Base-by-base conservation (phyloP, 371 early-diverging fungal genomes). In the Mucor lusitanicus region DNA sequence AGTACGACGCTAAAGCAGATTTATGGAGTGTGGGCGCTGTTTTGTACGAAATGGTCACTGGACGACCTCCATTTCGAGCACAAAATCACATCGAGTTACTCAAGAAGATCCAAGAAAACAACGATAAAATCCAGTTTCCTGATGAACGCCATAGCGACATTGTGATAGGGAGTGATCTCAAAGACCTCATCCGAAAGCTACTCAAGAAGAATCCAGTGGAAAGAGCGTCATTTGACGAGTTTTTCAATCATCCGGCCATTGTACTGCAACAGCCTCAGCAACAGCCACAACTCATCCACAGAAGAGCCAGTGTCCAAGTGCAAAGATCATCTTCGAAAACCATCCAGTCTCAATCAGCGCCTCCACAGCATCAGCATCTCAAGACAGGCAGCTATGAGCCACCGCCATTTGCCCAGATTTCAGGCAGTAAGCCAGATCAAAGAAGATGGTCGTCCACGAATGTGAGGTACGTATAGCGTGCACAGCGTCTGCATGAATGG, bases 11-110 rank as follows among this genome's bases (percentile, higher is more conserved):
- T 21, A 93, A 92, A 71, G 97, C 96, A 0, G 99, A 99, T 76
- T 75, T 99, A 27, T 99, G 99, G 99, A 94, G 95, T 64, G 89
- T 99, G 8, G 99, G 99, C 2, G 92, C 96, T 8, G 95, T 99
- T 4, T 73, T 96, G 0, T 98, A 94, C 74, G 99, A 99, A 76
- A 93, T 97, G 90, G 78, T 93, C 56, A 88, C 92, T 1, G 96
- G 99, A 1, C 83, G 88, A 54, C 95, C 96, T 15, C 97, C 98
- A 0, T 99, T 94, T 76, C 84, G 92, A 50, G 99, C 98, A 2
- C 88, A 86, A 54, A 97, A 97, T 74, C 96, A 97, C 67, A 84
- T 96, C 12, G 98, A 97, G 59, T 78, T 98, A 54, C 74, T 97
- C 42, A 83, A 91, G 30, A 92, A 89, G 69, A 97, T 98, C 50